These are phyloP conservation scores for Carex sylvatica DNA, from an alignment of 202 grass and related monocot genomes.

Conservation along the genomic window DNA sequence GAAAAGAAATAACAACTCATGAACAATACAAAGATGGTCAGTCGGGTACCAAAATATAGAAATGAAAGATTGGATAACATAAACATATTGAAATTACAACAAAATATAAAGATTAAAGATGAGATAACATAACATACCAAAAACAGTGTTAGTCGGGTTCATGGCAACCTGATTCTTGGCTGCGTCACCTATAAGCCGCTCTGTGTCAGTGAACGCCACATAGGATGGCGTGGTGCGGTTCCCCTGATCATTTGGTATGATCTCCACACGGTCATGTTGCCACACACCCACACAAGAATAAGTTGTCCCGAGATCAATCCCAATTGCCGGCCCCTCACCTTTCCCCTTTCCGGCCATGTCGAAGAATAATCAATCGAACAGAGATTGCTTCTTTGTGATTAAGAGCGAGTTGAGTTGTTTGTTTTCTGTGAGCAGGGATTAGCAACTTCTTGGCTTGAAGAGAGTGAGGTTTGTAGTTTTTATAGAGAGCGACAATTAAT, in stretches of 20 bases:
- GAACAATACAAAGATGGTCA: neutral
- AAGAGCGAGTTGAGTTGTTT: neutral
- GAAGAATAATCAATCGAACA: neutral
- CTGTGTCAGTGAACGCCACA: conserved; percentile 79
- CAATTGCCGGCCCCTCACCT: conserved; percentile 11
- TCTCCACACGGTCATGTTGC: conserved; percentile 77
- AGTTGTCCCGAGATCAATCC: conserved; percentile 84
- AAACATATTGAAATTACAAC: no score
- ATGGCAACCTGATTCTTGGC: conserved; percentile 93
- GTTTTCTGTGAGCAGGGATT: neutral
- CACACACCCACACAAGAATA: conserved; percentile 87
- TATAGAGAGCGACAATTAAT: conserved; percentile 25
- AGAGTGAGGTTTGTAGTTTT: neutral
- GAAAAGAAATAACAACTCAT: neutral
- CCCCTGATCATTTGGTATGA: conserved; percentile 90
- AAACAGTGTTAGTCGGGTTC: conserved; percentile 91
- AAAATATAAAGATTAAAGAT: neutral
- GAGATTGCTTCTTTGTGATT: neutral
- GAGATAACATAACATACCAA: conserved; percentile 34
- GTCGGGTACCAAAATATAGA: neutral
- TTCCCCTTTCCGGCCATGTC: conserved; percentile 26
- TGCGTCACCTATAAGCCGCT: conserved; percentile 77
- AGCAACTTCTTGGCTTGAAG: neutral
- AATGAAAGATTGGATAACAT: neutral
- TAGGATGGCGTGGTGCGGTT: conserved; percentile 89